A percentile compares a stretch with the other conserved stretches of the same genome.
Conservation (phyloP, 176 grass and related monocot species). For the Carex littledalei region DNA sequence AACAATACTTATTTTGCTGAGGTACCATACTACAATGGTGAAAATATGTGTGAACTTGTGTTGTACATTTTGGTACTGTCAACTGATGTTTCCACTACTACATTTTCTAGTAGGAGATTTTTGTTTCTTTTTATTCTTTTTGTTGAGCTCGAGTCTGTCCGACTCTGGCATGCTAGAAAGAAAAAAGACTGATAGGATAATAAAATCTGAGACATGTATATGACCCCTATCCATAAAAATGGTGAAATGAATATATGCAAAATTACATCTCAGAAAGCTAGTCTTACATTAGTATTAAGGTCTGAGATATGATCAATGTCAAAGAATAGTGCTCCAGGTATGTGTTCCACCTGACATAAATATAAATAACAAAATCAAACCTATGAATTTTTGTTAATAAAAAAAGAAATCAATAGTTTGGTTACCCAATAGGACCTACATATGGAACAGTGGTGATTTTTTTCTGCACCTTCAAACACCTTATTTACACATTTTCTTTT, state of each 20-base stretch:
- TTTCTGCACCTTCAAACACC: neutral
- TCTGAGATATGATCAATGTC: conserved; percentile 72
- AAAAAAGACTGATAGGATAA: neutral
- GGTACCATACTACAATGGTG: neutral
- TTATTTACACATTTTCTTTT: neutral
- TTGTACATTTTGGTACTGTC: neutral
- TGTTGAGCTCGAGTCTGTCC: neutral
- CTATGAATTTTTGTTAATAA: conserved; percentile 16
- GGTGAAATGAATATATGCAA: neutral
- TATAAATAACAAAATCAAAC: conserved; percentile 25
- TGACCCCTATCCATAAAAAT: neutral
- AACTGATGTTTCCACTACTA: neutral
- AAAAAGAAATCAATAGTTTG: neutral
- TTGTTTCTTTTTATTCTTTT: neutral
- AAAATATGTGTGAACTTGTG: neutral
- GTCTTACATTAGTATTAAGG: conserved; percentile 56
- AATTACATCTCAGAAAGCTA: conserved; percentile 9
- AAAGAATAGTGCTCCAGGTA: conserved; percentile 77
- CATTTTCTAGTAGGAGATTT: neutral
- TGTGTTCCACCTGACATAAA: conserved; percentile 55
- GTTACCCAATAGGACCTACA: neutral
- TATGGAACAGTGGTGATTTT: neutral
- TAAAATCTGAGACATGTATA: neutral
- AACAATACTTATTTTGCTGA: neutral
- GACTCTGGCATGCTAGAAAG: neutral